Evolutionary conservation across 441 rosid species (phyloP), one percentile per base, ranked within the genome.

Genomic region (Pelargonium cotyledonis): DNA sequence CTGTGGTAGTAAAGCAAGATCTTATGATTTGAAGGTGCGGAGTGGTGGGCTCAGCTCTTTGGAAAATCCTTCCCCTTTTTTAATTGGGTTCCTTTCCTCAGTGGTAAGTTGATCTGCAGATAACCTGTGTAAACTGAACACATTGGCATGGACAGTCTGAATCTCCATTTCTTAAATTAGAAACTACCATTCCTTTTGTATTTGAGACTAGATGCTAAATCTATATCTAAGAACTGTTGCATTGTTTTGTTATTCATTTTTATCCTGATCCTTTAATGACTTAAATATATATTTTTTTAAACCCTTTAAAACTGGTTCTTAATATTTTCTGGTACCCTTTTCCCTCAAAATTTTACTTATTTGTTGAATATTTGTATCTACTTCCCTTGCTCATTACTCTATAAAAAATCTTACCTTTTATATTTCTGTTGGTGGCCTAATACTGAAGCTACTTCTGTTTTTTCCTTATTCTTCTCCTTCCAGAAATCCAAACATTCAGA

Each of bases 41-140:
- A 88, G 76, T 95, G 99, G 98, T 95, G 99, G 99, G 81, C 53
- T 66, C 96, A 85, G 73, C 72, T 73, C 16, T 80, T 90, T 66
- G 91, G 89, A 23, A 70, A 82, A 69, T 85, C 98, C n/a, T 12
- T 95, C n/a, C 86, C 89, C 41, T 75, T 88, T 65, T 58, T 95
- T 19, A 84, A 86, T 76, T 95, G 98, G 99, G 87, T 95, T 70
- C 97, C 98, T 6, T 65, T 82, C 66, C 35, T 92, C 35, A 85
- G 76, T 51, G 93, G 99, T 92, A 84, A 82, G 80, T 1, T 65
- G 2, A 65, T 10, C 51, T n/a, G 62, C 58, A 11, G 55, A 19
- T 68, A 6, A 9, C 64, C 41, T 43, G 4, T 21, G 4, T 23
- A 12, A 8, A 31, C 23, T 64, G 11, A 63, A 7, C 67, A 6